Percentiles rank a stretch among this genome's conserved stretches.
Evolutionary conservation across 164 flowering plant genomes (phyloP).

Genomic region (Macadamia integrifolia): DNA sequence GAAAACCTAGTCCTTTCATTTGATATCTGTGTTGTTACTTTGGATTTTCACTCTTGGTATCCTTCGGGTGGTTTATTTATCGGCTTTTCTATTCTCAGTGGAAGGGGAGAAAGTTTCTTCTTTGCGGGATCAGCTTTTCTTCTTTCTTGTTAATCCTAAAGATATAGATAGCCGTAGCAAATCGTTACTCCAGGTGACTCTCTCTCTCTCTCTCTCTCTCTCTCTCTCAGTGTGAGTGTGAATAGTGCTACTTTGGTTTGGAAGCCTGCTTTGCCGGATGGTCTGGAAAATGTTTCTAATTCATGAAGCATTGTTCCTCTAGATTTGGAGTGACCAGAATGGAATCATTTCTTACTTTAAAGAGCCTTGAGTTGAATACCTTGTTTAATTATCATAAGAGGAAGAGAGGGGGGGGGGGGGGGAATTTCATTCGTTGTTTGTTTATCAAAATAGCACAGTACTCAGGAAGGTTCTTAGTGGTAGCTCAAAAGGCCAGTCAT

Average conservation of each 20-base stretch:
- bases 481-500: too few relatives aligned
- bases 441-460: too few relatives aligned
- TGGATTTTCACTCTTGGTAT: not conserved
- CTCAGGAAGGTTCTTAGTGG: too few relatives aligned
- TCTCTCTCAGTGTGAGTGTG: not conserved
- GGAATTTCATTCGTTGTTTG: too few relatives aligned
- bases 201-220: not conserved
- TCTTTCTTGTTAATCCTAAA: conserved; percentile 50
- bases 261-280: too few relatives aligned
- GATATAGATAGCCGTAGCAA: conserved; percentile 32
- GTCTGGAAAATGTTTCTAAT: not conserved
- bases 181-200: conserved; percentile 45
- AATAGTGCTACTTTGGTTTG: not conserved
- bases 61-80: not conserved
- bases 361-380: too few relatives aligned
- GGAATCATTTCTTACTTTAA: too few relatives aligned
- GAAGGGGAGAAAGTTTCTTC: conserved; percentile 12
- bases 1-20: too few relatives aligned
- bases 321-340: not conserved
- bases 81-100: not conserved
- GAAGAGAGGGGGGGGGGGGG: too few relatives aligned
- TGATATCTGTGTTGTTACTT: not conserved
- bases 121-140: conserved; percentile 14
- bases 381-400: too few relatives aligned
- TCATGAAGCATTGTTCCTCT: not conserved